Conservation (phyloP, 2,329 filamentous ascomycete species). For the Neonectria ditissima region DNA sequence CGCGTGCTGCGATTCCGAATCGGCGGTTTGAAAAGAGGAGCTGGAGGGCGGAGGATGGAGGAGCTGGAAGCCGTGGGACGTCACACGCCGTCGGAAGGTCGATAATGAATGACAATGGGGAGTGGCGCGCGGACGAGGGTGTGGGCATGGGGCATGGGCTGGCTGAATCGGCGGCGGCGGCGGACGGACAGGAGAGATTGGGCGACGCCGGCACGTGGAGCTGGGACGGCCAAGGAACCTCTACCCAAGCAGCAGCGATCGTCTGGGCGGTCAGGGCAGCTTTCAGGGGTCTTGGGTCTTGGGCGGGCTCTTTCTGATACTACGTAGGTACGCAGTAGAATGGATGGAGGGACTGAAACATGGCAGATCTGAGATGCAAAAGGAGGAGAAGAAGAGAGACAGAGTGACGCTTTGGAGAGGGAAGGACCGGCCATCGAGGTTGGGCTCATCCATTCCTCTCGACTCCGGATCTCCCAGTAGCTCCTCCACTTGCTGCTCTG, state of each 20-base stretch:
- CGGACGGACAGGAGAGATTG: conserved; percentile 39
- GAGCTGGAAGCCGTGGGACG: conserved; percentile 33
- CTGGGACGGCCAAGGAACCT: conserved; percentile 35
- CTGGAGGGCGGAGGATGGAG: conserved; percentile 6
- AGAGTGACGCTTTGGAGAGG: background rate
- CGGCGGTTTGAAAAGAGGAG: conserved; percentile 14
- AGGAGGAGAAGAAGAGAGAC: conserved; percentile 2
- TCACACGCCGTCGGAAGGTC: conserved; percentile 26
- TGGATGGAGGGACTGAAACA: conserved; percentile 11
- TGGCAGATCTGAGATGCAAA: conserved; percentile 13
- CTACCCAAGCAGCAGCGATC: conserved; percentile 44
- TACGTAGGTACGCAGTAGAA: too few species aligned
- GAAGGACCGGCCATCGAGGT: background rate
- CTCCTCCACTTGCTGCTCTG: conserved; percentile 2
- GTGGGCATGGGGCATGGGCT: conserved; percentile 28
- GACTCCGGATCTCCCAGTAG: conserved; percentile 2
- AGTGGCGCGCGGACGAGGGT: background rate
- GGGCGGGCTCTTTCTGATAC: too few species aligned
- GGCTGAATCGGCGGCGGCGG: conserved; percentile 33
- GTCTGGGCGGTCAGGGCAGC: conserved; percentile 25
- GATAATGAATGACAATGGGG: conserved; percentile 20
- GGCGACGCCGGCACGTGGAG: conserved; percentile 42
- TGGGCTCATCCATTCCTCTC: conserved; percentile 6
- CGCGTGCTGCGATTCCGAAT: conserved; percentile 26
- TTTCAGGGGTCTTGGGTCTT: too few species aligned